Evolutionary conservation across 2,329 filamentous ascomycete genomes (phyloP).

Genomic region (Talaromyces sp.): DNA sequence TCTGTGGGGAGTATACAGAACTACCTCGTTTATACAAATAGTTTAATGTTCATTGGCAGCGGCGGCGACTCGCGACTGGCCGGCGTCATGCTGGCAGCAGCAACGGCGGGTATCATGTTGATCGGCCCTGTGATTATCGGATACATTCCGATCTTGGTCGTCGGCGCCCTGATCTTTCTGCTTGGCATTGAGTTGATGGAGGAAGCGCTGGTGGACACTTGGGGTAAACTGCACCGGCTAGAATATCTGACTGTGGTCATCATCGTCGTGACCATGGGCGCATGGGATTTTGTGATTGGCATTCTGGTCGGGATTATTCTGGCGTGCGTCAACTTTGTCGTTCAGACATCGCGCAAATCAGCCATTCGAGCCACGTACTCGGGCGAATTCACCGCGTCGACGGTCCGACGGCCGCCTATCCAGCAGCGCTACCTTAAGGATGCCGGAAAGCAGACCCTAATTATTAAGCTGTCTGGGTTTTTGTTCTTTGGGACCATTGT

Average conservation of each 20-base stretch:
- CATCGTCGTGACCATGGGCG: conserved; percentile 93
- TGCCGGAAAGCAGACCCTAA: conserved; percentile 80
- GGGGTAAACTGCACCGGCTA: conserved; percentile 76
- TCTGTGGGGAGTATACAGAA: conserved; percentile 85
- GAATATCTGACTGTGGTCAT: conserved; percentile 87
- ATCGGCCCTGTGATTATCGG: conserved; percentile 84
- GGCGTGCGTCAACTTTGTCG: conserved; percentile 83
- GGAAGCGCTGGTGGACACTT: conserved; percentile 83
- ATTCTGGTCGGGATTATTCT: conserved; percentile 88
- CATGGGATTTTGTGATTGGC: conserved; percentile 92
- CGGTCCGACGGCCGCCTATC: conserved; percentile 82
- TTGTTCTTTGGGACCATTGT: conserved; percentile 99
- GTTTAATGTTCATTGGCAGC: conserved; percentile 90
- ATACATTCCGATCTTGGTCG: conserved; percentile 94
- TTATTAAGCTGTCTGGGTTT: conserved; percentile 88
- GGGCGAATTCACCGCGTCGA: conserved; percentile 83
- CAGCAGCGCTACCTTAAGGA: conserved; percentile 82
- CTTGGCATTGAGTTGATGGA: conserved; percentile 86
- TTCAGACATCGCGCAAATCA: conserved; percentile 84
- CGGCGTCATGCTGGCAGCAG: conserved; percentile 73
- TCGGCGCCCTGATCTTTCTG: conserved; percentile 90
- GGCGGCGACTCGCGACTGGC: conserved; percentile 83
- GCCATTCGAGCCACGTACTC: conserved; percentile 88
- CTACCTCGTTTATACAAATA: conserved; percentile 96
- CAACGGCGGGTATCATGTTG: conserved; percentile 76